Evolutionary conservation across 2,329 filamentous ascomycete species (phyloP).

Genomic region (Fusarium hostae): DNA sequence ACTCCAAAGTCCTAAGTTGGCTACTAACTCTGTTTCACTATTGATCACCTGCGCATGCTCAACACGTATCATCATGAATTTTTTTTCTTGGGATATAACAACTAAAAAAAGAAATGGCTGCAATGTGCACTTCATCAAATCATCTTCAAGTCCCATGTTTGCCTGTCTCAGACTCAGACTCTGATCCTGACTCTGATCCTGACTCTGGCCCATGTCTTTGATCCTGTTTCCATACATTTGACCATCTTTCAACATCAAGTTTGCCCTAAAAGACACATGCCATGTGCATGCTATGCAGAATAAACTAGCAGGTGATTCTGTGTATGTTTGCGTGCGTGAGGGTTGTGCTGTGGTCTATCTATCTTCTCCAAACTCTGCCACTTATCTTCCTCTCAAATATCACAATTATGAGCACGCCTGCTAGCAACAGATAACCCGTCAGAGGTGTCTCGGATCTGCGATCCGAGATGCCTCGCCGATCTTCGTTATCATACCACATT

Average conservation of each 20-base stretch:
- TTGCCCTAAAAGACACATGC: constrained; percentile 16
- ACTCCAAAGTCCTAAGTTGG: background rate
- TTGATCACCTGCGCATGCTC: background rate
- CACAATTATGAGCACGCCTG: constrained; percentile 9
- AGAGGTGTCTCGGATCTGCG: constrained; percentile 12
- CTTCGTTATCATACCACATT: constrained; percentile 17
- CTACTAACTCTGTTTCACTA: background rate
- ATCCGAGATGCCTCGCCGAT: constrained; percentile 13
- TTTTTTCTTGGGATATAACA: constrained; percentile 37
- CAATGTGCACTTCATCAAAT: constrained; percentile 35
- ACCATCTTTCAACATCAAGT: constrained; percentile 12
- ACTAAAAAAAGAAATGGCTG: constrained; percentile 33
- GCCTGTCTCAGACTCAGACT: background rate
- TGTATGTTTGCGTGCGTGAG: constrained; percentile 19
- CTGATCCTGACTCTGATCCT: background rate
- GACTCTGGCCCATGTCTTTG: constrained; percentile 3
- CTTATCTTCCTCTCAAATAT: constrained; percentile 16
- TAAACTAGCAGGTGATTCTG: constrained; percentile 21
- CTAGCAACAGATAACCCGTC: background rate
- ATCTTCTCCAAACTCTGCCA: constrained; percentile 33
- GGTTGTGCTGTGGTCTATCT: constrained; percentile 36
- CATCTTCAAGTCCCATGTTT: constrained; percentile 14
- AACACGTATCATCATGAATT: constrained; percentile 16
- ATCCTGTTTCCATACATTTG: constrained; percentile 24
- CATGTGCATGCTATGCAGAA: constrained; percentile 22